Evolutionary conservation across 2,329 filamentous ascomycete species (phyloP).

Genomic region (Arthrinium puccinioides): DNA sequence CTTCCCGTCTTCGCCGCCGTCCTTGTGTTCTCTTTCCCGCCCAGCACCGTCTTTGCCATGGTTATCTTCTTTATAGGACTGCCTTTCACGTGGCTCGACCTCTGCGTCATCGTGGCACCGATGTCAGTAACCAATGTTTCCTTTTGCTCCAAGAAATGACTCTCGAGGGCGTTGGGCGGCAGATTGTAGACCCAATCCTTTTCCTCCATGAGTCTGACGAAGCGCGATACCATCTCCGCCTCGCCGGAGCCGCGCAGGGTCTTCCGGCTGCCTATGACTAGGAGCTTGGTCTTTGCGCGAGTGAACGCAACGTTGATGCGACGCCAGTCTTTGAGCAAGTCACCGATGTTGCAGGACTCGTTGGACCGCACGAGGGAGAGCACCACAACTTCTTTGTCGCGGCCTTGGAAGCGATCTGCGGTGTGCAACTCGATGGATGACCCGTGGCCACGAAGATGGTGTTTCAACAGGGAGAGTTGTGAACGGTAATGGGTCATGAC

Average conservation of each 20-base stretch:
- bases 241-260: slow-evolving; percentile 69
- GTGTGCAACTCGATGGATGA: slow-evolving; percentile 85
- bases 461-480: slow-evolving; percentile 76
- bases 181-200: slow-evolving; percentile 77
- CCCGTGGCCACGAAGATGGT: slow-evolving; percentile 53
- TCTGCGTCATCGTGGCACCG: slow-evolving; percentile 32
- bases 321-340: slow-evolving; percentile 84
- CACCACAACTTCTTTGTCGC: slow-evolving; percentile 90
- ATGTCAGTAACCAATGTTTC: too few relatives aligned
- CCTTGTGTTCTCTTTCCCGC: slow-evolving; percentile 46
- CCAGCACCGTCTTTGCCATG: slow-evolving; percentile 45
- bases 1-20: slow-evolving; percentile 46
- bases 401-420: slow-evolving; percentile 91
- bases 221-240: slow-evolving; percentile 69
- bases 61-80: slow-evolving; percentile 18
- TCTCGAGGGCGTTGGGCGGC: slow-evolving; percentile 53
- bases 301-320: slow-evolving; percentile 95
- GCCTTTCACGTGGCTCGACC: slow-evolving; percentile 1
- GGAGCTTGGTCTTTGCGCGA: slow-evolving; percentile 81
- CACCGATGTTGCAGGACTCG: slow-evolving; percentile 74
- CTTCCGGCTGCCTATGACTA: slow-evolving; percentile 75
- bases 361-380: slow-evolving; percentile 86
- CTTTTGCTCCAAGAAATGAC: slow-evolving; percentile 64
- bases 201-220: slow-evolving; percentile 70
- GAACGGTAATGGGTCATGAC: slow-evolving; percentile 96